These are phyloP conservation scores for Calonectria pseudoreteaudii DNA, from an alignment of 2,329 filamentous ascomycete species.

Conservation along the genomic window DNA sequence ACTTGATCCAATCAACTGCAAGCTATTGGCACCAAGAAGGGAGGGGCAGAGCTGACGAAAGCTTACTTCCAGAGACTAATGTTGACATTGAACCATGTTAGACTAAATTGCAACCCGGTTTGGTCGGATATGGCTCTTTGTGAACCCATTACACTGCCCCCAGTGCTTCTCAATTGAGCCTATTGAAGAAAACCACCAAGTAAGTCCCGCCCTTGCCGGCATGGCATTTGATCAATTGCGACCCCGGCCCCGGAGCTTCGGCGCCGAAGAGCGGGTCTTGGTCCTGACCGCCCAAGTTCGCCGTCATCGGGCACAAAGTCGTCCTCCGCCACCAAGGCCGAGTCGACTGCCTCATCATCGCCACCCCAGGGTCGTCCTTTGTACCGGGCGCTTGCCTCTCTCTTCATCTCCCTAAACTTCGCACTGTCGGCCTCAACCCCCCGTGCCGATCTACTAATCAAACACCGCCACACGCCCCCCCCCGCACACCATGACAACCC, in stretches of 20 bases:
- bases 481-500: constrained; percentile 75
- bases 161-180: neutral
- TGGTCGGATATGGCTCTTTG: neutral
- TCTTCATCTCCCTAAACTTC: neutral
- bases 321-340: neutral
- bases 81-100: neutral
- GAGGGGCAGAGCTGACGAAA: neutral
- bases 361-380: neutral
- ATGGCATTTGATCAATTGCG: neutral
- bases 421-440: neutral
- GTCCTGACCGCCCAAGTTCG: neutral
- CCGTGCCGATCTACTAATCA: neutral
- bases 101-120: neutral
- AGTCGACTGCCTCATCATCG: neutral
- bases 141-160: neutral
- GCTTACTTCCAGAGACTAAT: neutral
- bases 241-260: constrained; percentile 14
- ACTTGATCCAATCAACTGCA: neutral
- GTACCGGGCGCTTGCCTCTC: neutral
- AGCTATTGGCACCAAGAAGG: neutral
- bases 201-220: neutral
- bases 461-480: neutral
- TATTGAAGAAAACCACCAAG: neutral
- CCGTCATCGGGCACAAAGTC: constrained; percentile 15
- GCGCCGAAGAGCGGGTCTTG: constrained; percentile 4